Evolutionary conservation across 345 rosid species (phyloP).

Genomic region (Iberis pinnata): DNA sequence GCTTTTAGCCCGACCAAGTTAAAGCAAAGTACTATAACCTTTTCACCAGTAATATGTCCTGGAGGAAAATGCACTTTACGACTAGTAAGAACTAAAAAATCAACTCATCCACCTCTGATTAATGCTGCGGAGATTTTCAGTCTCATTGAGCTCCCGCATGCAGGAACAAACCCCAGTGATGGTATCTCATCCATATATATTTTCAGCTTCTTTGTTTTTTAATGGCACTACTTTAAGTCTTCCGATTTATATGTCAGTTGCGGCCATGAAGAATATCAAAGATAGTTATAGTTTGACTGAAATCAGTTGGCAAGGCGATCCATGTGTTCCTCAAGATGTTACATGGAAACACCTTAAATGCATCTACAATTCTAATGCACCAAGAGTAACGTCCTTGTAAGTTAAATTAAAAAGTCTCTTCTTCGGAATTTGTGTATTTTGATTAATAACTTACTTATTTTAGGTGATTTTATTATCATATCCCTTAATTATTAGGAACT

Average conservation of each 20-base stretch:
- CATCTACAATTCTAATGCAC: slow-evolving; percentile 17
- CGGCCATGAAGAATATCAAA: slow-evolving; percentile 37
- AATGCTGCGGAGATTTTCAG: slow-evolving; percentile 25
- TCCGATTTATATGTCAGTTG: slow-evolving; percentile 4
- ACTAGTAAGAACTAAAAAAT: slow-evolving; percentile 6
- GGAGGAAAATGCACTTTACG: slow-evolving; percentile 6
- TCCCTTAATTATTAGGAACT: no score
- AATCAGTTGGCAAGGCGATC: slow-evolving; percentile 49
- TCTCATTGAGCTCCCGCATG: slow-evolving; percentile 6
- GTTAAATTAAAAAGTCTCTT: neutral
- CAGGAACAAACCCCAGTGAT: slow-evolving; percentile 20
- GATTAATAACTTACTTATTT: neutral
- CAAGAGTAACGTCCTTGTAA: slow-evolving; percentile 42
- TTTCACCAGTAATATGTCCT: slow-evolving; percentile 9
- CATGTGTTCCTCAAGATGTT: slow-evolving; percentile 28
- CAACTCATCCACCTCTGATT: slow-evolving; percentile 26
- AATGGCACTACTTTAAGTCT: no score
- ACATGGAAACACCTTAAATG: slow-evolving; percentile 40
- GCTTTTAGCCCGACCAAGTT: neutral
- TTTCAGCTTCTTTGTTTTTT: no score
- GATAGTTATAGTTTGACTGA: slow-evolving; percentile 25
- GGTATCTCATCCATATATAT: slow-evolving; percentile 20
- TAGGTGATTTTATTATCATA: neutral
- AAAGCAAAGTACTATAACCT: neutral
- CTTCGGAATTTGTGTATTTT: neutral